These are phyloP conservation scores for Ganoderma sinense DNA, from an alignment of 1,284 basidiomycete species.

Conservation along the genomic window DNA sequence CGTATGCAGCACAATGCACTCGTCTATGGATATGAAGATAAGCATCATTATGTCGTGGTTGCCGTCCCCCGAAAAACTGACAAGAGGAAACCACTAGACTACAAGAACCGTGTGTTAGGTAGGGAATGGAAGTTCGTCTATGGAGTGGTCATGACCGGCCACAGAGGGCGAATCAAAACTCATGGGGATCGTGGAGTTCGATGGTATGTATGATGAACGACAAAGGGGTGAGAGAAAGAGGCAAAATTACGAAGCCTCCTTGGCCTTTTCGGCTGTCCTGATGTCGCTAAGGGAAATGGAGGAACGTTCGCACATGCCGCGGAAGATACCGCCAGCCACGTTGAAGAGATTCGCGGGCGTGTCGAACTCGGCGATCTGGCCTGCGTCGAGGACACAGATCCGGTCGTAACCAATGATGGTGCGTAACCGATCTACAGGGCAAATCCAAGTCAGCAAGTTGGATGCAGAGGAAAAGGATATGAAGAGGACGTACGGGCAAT, in stretches of 20 bases:
- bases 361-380: constrained; percentile 74
- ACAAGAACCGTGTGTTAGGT: not conserved
- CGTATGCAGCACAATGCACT: not conserved
- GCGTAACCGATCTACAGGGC: constrained; percentile 64
- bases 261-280: constrained; percentile 45
- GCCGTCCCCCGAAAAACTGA: not conserved
- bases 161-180: not conserved
- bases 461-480: not conserved
- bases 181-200: not conserved
- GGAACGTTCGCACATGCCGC: constrained; percentile 77
- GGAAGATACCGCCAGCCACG: constrained; percentile 66
- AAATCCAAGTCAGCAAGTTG: not conserved
- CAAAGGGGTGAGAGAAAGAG: not conserved
- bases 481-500: constrained; percentile 67
- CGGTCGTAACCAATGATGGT: constrained; percentile 81
- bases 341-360: constrained; percentile 74
- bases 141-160: not conserved
- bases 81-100: not conserved
- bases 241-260: constrained; percentile 18
- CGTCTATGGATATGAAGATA: not conserved
- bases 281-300: constrained; percentile 76
- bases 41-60: not conserved
- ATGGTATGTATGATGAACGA: not conserved
- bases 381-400: constrained; percentile 80
- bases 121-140: not conserved